Evolutionary conservation across 2,329 filamentous ascomycete genomes (phyloP), one percentile per base, ranked within the genome.

Genomic region (Aureobasidium sp.): DNA sequence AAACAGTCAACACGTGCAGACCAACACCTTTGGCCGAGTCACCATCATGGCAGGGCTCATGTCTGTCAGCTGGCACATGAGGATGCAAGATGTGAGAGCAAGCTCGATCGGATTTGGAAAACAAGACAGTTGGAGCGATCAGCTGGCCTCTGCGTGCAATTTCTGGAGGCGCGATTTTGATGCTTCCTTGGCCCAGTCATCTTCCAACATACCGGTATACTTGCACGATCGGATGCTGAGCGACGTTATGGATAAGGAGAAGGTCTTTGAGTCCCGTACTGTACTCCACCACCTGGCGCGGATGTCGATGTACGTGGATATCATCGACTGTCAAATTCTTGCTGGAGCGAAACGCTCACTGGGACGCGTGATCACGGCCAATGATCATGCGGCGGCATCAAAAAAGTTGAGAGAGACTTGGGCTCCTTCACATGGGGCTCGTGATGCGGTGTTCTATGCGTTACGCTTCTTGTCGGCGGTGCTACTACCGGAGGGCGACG

Each of bases 1-100:
- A 19, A 93, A 90, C 66, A 86, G 86, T n/a, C 84, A 93, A 64
- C 85, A 84, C 60, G 92, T 97, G 4, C 84, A 87, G 57, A 97
- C 94, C 3, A 96, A 96, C 71, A 87, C 90, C 0, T 99, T 97
- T 70, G 94, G 93, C 1, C 85, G 94, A 40, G 94, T 89, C 2
- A 90, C 96, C 46, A 79, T 99, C 55, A 97, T 97, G 91, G 88
- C 93, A 1, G 94, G 94, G 0, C 77, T 99, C 29, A 78, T 97
- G 25, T 96, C 90, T 66, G 90, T 97, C 31, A 94, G 89, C 69
- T 97, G 91, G 90, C 93, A 97, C 72, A 93, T 97, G 88, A 94
- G 95, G 70, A 92, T 97, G 72, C 84, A 93, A 69, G 94, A 97
- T 71, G 81, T 96, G 15, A 93, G 96, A 75, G 88, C 96, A 61